Evolutionary conservation across 306 rosid species (phyloP), one percentile per base, ranked within the genome.

Genomic region (Bauhinia variegata): DNA sequence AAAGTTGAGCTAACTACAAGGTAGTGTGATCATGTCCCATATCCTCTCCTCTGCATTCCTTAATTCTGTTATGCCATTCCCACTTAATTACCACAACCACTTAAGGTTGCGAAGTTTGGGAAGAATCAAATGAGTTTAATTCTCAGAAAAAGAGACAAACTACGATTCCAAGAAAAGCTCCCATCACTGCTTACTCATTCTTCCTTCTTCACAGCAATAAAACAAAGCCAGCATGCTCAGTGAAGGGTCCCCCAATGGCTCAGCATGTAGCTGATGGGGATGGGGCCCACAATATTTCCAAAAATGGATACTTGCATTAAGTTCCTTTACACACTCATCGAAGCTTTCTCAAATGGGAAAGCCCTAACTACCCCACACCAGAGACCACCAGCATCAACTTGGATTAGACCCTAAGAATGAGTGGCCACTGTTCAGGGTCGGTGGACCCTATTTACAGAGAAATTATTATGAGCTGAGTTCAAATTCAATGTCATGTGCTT

Each of bases 251-350:
- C n/a, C n/a, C n/a, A n/a, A n/a, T n/a, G n/a, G n/a, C n/a, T n/a
- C n/a, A n/a, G n/a, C n/a, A n/a, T n/a, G n/a, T n/a, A n/a, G n/a
- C n/a, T n/a, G n/a, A n/a, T n/a, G n/a, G n/a, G n/a, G n/a, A n/a
- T n/a, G n/a, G 53, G 74, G 78, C 11, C 71, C 61, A n/a, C n/a
- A n/a, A n/a, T n/a, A n/a, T 23, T 34, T 32, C 79, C 70, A 13
- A 62, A 78, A 56, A 23, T 54, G 65, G 84, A 70, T 80, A 75
- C 51, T 53, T 11, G 38, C 77, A 75, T 80, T 73, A 65, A 83
- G 54, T 70, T 28, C 68, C 19, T 50, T 49, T 41, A 10, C 68
- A 70, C 69, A 49, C 67, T 68, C 67, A 76, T 76, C 64, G 71
- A 78, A 71, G 28, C 72, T 70, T 81, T 70, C 91, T 28, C 5